Evolutionary conservation across 129 eudicot species (phyloP), one percentile per base, ranked within the genome.

Genomic region (Erigeron canadensis): DNA sequence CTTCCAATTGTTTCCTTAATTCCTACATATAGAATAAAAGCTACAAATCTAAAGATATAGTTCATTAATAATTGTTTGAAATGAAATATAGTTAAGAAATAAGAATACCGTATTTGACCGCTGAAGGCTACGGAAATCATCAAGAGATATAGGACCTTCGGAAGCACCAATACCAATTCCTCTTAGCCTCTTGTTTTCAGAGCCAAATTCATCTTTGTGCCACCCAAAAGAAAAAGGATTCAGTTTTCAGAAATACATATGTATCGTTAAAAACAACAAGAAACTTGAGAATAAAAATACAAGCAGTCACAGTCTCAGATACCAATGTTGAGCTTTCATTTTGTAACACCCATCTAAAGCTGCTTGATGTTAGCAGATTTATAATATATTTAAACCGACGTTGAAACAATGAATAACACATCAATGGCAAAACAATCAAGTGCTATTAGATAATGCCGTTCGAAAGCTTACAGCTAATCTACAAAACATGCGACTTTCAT

Each of bases 91-190:
- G 62, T 44, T 19, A 38, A 53, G 65, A 69, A 51, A n/a, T 45
- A 65, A 69, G 17, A 57, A 65, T 94, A 94, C 98, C 96, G 84
- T 84, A 74, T 94, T 94, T 74, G 98, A 94, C 61, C 88, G 83
- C 78, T 94, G 97, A 81, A 94, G 91, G 79, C 93, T 86, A 5
- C 97, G 86, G 39, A 94, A 94, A 79, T 94, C 98, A 81, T 94
- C 97, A 58, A 94, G 98, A 62, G 98, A 94, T 60, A 94, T 68
- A 28, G 98, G 98, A 75, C 98, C 98, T 82, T 90, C 96, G 37
- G 89, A 80, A 79, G 90, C 83, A 77, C 97, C 98, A 42, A 94
- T 84, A 22, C 98, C 98, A 64, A 94, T 90, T 81, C 98, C 98
- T 79, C 88, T 90, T 39, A 73, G 77, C 77, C 96, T 87, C 82